Percentiles rank a stretch among this genome's conserved stretches.
Conservation (phyloP, 2,329 filamentous ascomycete species). For the Pseudopyricularia cyperi region DNA sequence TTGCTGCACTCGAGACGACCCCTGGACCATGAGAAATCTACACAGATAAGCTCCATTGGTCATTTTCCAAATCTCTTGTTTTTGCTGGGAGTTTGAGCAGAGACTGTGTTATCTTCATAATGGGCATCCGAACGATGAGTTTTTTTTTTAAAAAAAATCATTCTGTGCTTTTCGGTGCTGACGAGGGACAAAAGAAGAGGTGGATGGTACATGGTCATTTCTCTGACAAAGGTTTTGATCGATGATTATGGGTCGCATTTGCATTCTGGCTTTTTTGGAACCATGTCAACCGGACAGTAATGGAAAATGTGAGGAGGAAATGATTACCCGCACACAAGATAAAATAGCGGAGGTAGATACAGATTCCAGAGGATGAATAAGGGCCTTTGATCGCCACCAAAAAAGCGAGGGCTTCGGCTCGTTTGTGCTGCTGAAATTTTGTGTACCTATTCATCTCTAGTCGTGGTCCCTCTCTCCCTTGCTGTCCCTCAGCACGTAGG, state of each 20-base stretch:
- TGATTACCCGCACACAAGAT: not conserved
- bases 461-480: too few species aligned
- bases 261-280: slow-evolving; percentile 2
- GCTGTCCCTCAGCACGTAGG: too few species aligned
- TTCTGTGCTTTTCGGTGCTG: not conserved
- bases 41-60: not conserved
- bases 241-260: not conserved
- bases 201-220: not conserved
- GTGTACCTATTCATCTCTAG: not conserved
- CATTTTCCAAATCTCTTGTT: not conserved
- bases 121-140: not conserved
- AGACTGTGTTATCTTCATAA: not conserved
- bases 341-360: not conserved
- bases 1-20: slow-evolving; percentile 1
- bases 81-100: not conserved
- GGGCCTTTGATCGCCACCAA: not conserved
- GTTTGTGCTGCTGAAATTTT: not conserved
- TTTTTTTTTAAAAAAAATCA: not conserved
- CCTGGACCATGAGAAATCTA: not conserved
- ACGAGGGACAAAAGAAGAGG: not conserved
- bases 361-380: not conserved
- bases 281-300: not conserved
- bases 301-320: not conserved
- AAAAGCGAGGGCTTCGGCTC: not conserved
- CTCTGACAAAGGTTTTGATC: not conserved